A percentile compares a stretch with the other conserved stretches of the same genome.
Conservation (phyloP, 805 yeast species). For the Wickerhamiella spandovensis region DNA sequence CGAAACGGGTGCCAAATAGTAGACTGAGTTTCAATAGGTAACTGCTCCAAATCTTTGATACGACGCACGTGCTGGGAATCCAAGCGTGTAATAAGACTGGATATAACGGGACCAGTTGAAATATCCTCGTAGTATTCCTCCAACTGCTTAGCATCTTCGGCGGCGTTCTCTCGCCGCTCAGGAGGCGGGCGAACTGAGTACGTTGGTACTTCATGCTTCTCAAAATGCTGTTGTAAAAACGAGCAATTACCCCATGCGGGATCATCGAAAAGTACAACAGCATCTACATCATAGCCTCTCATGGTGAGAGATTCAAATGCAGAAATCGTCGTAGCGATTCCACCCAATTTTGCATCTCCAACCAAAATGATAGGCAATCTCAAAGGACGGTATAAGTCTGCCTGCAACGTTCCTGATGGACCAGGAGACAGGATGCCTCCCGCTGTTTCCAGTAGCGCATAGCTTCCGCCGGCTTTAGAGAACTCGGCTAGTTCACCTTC, state of each 20-base stretch:
- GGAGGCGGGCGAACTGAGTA: not conserved
- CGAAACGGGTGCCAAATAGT: not conserved
- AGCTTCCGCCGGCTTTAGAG: not conserved
- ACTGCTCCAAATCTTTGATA: not conserved
- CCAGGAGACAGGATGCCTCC: not conserved
- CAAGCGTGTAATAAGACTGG: not conserved
- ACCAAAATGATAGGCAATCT: not conserved
- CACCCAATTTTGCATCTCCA: not conserved
- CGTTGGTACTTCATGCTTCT: not conserved
- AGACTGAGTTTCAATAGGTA: not conserved
- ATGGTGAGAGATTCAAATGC: not conserved
- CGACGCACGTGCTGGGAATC: not conserved
- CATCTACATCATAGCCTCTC: not conserved
- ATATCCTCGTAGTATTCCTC: not conserved
- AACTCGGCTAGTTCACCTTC: not conserved
- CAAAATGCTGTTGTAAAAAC: not conserved
- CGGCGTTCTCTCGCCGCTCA: not conserved
- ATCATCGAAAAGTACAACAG: not conserved
- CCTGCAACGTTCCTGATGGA: not conserved
- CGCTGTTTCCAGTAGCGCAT: not conserved
- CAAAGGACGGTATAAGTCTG: not conserved
- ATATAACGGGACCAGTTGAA: not conserved
- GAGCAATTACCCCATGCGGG: not conserved
- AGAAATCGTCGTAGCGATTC: not conserved
- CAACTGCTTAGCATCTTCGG: not conserved